Conservation (phyloP, 177 flowering plant species). For the Vitis hybrid region DNA sequence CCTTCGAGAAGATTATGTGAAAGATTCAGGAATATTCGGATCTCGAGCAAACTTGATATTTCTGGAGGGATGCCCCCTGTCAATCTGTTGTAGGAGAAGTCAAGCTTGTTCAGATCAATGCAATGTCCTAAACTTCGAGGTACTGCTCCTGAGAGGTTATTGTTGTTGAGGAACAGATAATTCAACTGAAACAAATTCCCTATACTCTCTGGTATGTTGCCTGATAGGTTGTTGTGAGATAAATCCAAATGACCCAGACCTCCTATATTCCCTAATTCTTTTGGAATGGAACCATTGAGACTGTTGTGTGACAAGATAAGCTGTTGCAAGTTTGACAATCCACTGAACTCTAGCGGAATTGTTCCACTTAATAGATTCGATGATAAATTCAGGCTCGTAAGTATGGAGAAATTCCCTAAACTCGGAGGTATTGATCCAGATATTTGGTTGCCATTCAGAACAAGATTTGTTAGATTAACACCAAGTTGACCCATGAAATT, state of each 20-base stretch:
- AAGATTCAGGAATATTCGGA: constrained; percentile 43
- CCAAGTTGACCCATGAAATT: constrained; percentile 30
- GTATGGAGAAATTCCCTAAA: constrained; percentile 40
- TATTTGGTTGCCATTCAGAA: constrained; percentile 53
- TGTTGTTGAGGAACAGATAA: constrained; percentile 47
- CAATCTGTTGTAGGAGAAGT: constrained; percentile 46
- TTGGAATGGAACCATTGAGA: constrained; percentile 37
- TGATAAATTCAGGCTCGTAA: constrained; percentile 52
- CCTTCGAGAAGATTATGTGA: constrained; percentile 53
- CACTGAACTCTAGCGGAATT: constrained; percentile 46
- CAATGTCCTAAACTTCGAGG: constrained; percentile 46
- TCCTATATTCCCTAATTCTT: constrained; percentile 30
- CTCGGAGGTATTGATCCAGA: constrained; percentile 53
- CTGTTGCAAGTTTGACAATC: constrained; percentile 31
- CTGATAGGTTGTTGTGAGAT: constrained; percentile 45
- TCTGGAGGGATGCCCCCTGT: constrained; percentile 45
- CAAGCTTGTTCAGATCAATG: constrained; percentile 35
- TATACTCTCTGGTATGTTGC: constrained; percentile 44
- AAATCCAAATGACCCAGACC: constrained; percentile 56
- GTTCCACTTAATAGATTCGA: constrained; percentile 54
- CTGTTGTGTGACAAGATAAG: constrained; percentile 52
- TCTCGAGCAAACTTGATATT: constrained; percentile 31
- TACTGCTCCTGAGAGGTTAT: constrained; percentile 52
- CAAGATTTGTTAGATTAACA: constrained; percentile 14
- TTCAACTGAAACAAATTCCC: constrained; percentile 41